A percentile compares a stretch with the other conserved stretches of the same genome.
These are phyloP conservation scores for Penicillium parvum DNA, from an alignment of 495 filamentous ascomycete species.

Conservation along the genomic window DNA sequence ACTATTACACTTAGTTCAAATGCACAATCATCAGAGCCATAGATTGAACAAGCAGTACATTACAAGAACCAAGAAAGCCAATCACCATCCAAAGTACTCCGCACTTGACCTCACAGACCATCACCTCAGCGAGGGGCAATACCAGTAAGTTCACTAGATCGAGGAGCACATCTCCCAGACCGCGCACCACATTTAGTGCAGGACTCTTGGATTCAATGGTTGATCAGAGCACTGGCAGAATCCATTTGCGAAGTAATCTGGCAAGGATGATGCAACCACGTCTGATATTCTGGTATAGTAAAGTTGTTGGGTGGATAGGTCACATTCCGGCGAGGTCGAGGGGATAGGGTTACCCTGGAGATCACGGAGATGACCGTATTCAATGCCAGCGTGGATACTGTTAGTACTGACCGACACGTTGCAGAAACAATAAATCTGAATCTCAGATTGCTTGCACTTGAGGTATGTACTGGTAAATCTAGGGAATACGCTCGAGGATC, in stretches of 20 bases:
- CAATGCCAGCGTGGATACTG: background rate
- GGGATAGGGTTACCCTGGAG: background rate
- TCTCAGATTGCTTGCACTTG: conserved; percentile 13
- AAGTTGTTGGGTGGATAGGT: background rate
- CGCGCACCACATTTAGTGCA: background rate
- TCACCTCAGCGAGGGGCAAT: background rate
- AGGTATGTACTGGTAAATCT: conserved; percentile 11
- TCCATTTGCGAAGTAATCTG: too few species aligned
- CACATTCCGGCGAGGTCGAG: conserved; percentile 2
- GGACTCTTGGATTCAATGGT: too few species aligned
- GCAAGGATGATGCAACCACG: too few species aligned
- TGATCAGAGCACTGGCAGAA: too few species aligned
- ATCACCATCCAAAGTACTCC: background rate
- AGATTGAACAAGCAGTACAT: background rate
- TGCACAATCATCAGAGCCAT: background rate
- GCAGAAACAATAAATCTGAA: background rate
- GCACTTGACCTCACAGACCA: background rate
- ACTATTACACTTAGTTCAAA: too few species aligned
- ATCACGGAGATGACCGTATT: background rate
- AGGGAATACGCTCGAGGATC: conserved; percentile 6
- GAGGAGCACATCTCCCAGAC: background rate
- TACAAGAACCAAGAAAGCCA: background rate
- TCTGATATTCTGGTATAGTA: background rate
- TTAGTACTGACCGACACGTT: too few species aligned
- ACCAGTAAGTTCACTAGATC: background rate